Conservation (phyloP, 2,329 filamentous ascomycete species). For the Raffaelea arxii region DNA sequence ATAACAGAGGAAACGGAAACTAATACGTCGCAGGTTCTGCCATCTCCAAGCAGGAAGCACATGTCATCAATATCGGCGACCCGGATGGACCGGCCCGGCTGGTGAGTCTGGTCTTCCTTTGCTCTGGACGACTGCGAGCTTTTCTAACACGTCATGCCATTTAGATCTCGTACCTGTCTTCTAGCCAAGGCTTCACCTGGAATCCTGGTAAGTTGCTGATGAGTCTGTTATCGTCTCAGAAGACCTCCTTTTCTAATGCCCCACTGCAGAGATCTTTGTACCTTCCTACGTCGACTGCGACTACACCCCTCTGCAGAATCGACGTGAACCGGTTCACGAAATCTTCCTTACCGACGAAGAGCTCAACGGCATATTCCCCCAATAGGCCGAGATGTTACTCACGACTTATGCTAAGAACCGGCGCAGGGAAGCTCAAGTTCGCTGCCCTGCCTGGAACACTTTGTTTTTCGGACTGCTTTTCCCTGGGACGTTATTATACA, state of each 20-base stretch:
- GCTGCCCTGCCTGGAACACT: background rate
- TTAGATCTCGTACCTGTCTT: slow-evolving; percentile 76
- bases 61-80: slow-evolving; percentile 70
- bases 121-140: slow-evolving; percentile 13
- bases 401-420: too few relatives aligned
- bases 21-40: slow-evolving; percentile 66
- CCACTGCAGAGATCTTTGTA: slow-evolving; percentile 60
- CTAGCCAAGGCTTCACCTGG: slow-evolving; percentile 74
- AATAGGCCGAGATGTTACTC: too few relatives aligned
- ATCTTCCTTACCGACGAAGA: slow-evolving; percentile 73
- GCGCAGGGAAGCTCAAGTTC: background rate
- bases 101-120: slow-evolving; percentile 34
- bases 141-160: slow-evolving; percentile 1
- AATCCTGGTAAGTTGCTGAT: slow-evolving; percentile 55
- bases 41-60: slow-evolving; percentile 64
- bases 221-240: background rate
- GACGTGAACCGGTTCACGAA: slow-evolving; percentile 68
- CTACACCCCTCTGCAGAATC: slow-evolving; percentile 64
- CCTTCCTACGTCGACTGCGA: slow-evolving; percentile 69
- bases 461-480: too few relatives aligned
- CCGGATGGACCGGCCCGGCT: slow-evolving; percentile 63
- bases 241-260: background rate
- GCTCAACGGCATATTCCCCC: slow-evolving; percentile 56
- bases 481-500: background rate
- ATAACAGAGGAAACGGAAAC: too few relatives aligned